Conservation (phyloP, 2,329 filamentous ascomycete species). For the Periconia sp. region DNA sequence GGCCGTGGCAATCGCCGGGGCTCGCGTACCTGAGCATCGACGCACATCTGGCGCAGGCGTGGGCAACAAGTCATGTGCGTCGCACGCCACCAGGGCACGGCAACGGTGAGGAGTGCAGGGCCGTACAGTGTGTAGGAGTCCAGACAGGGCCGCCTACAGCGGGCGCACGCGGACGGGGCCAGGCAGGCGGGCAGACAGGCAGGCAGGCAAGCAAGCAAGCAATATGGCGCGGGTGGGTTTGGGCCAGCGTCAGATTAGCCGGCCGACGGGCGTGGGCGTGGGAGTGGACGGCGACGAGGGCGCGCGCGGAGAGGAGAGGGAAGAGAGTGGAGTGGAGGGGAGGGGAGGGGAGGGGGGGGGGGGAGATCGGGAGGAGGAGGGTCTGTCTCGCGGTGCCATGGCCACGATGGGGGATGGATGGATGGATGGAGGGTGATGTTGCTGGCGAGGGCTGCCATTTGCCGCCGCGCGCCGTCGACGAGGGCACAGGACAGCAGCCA, state of each 20-base stretch:
- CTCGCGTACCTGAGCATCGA: slow-evolving; percentile 41
- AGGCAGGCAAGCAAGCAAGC: slow-evolving; percentile 15
- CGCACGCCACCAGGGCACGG: slow-evolving; percentile 36
- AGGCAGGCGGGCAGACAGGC: not conserved
- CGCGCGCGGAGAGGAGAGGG: not conserved
- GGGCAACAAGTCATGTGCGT: slow-evolving; percentile 12
- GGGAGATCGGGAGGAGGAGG: not conserved
- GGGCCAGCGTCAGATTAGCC: slow-evolving; percentile 36
- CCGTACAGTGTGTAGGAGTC: no score
- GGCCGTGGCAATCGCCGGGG: slow-evolving; percentile 31
- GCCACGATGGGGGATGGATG: slow-evolving; percentile 21
- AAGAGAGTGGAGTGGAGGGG: not conserved
- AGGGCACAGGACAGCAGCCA: no score
- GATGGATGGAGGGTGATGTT: slow-evolving; percentile 26
- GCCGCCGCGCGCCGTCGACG: no score
- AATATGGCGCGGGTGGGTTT: slow-evolving; percentile 33
- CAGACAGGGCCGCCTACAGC: not conserved
- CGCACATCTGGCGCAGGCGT: slow-evolving; percentile 1
- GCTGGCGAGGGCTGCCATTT: slow-evolving; percentile 40
- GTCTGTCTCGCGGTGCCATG: slow-evolving; percentile 20
- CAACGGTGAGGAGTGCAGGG: slow-evolving; percentile 31
- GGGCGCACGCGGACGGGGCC: slow-evolving; percentile 28
- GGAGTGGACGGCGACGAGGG: slow-evolving; percentile 2
- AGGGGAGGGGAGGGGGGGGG: not conserved
- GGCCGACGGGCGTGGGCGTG: slow-evolving; percentile 23